These are phyloP conservation scores for Escallonia herrerae DNA, from an alignment of 129 eudicot species.

Conservation along the genomic window DNA sequence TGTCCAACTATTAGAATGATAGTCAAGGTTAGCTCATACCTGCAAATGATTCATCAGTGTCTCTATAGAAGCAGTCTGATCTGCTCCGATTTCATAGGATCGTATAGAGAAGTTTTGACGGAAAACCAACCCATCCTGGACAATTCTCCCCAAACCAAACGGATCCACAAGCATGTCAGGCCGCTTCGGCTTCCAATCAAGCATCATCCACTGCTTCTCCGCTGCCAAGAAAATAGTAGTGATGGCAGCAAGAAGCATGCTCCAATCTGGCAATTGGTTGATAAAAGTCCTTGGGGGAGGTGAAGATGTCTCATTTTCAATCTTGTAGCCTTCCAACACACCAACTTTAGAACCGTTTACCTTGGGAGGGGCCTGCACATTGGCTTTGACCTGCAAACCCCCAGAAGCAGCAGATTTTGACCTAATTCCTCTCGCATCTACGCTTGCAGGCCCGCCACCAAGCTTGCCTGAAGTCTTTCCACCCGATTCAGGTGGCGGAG, in stretches of 20 bases:
- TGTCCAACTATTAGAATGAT: neutral
- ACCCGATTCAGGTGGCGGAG: constrained; percentile 53
- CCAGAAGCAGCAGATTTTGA: constrained; percentile 46
- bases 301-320: constrained; percentile 49
- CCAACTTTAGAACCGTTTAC: constrained; percentile 76
- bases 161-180: constrained; percentile 76
- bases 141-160: constrained; percentile 75
- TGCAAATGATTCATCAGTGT: constrained; percentile 94
- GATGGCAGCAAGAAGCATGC: constrained; percentile 97
- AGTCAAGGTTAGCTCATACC: constrained; percentile 27
- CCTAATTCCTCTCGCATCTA: constrained; percentile 55
- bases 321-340: constrained; percentile 65
- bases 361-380: constrained; percentile 82
- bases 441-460: constrained; percentile 39
- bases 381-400: constrained; percentile 62
- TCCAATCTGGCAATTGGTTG: constrained; percentile 90
- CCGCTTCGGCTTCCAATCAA: constrained; percentile 90
- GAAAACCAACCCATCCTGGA: constrained; percentile 75
- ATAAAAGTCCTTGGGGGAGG: constrained; percentile 86
- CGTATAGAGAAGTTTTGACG: constrained; percentile 83
- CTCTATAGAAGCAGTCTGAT: constrained; percentile 84
- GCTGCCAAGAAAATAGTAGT: constrained; percentile 92
- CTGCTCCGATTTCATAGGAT: constrained; percentile 91
- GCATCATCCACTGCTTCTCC: constrained; percentile 98
- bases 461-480: constrained; percentile 42